Conservation (phyloP, 805 yeast species). For the Pichia pseudocactophila region DNA sequence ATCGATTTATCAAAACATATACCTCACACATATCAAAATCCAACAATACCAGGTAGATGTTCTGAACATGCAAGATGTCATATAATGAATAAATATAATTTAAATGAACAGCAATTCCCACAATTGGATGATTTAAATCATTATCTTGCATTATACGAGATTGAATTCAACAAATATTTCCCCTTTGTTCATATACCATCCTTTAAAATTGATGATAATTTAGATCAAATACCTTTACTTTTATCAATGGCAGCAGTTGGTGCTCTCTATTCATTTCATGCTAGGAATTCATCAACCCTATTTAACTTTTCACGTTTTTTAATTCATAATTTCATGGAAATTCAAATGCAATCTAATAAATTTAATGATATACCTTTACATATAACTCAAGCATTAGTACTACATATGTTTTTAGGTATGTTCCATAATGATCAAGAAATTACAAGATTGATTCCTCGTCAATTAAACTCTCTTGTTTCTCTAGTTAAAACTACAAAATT, state of each 20-base stretch:
- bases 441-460: constrained; percentile 40
- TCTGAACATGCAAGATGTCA: constrained; percentile 43
- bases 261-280: constrained; percentile 76
- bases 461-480: constrained; percentile 45
- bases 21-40: constrained; percentile 23
- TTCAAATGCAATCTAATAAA: constrained; percentile 34
- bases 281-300: constrained; percentile 61
- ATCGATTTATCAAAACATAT: constrained; percentile 51
- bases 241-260: constrained; percentile 84
- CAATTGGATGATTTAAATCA: constrained; percentile 66
- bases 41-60: constrained; percentile 30
- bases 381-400: constrained; percentile 47
- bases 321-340: constrained; percentile 57
- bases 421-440: constrained; percentile 47
- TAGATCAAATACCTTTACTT: constrained; percentile 54
- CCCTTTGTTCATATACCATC: constrained; percentile 76
- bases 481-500: constrained; percentile 44
- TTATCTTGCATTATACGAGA: constrained; percentile 64
- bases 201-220: constrained; percentile 37
- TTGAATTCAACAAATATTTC: constrained; percentile 72
- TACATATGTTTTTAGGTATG: constrained; percentile 49
- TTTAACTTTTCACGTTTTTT: constrained; percentile 60
- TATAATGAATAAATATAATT: constrained; percentile 45
- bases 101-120: constrained; percentile 59
- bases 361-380: constrained; percentile 47